phyloP scores from a whole-genome alignment of 805 yeast genomes.

The Nakazawaea laoshanensis region DNA sequence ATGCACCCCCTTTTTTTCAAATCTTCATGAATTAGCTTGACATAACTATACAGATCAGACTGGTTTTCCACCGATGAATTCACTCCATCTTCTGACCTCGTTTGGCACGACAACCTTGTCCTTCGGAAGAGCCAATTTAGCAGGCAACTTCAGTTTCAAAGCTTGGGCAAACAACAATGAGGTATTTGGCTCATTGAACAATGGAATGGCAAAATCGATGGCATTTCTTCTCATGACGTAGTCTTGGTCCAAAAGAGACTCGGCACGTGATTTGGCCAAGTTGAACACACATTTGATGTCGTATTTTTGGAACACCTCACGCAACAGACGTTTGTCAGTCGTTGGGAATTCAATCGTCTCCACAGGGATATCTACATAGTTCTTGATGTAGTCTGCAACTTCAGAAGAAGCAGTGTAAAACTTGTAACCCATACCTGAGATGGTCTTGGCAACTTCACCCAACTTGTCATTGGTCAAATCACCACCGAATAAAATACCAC shows the following conservation, averaged over 20 bases:
- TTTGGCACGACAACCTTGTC: conserved; percentile 52
- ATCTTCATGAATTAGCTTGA: neutral
- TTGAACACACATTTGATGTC: conserved; percentile 86
- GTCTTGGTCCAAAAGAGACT: conserved; percentile 74
- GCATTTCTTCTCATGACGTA: conserved; percentile 99
- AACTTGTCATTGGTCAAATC: conserved; percentile 66
- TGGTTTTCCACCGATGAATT: conserved; percentile 90
- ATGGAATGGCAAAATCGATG: conserved; percentile 92
- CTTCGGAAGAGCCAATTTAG: conserved; percentile 38
- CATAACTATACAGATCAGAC: conserved; percentile 29
- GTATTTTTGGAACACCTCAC: conserved; percentile 87
- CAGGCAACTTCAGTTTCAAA: conserved; percentile 60
- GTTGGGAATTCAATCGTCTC: conserved; percentile 83
- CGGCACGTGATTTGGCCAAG: conserved; percentile 87
- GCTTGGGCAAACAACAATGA: conserved; percentile 81
- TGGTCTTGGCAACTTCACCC: conserved; percentile 62
- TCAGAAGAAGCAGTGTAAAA: conserved; percentile 68
- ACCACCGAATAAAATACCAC: conserved; percentile 91
- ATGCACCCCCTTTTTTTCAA: too few species aligned
- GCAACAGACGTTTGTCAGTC: conserved; percentile 84
- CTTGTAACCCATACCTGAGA: conserved; percentile 72
- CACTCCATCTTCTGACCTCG: conserved; percentile 96
- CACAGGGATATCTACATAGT: conserved; percentile 33
- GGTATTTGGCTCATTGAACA: conserved; percentile 95
- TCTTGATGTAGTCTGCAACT: conserved; percentile 63